Conservation (phyloP, 257 asterid genomes). For the Capsicum pubescens region DNA sequence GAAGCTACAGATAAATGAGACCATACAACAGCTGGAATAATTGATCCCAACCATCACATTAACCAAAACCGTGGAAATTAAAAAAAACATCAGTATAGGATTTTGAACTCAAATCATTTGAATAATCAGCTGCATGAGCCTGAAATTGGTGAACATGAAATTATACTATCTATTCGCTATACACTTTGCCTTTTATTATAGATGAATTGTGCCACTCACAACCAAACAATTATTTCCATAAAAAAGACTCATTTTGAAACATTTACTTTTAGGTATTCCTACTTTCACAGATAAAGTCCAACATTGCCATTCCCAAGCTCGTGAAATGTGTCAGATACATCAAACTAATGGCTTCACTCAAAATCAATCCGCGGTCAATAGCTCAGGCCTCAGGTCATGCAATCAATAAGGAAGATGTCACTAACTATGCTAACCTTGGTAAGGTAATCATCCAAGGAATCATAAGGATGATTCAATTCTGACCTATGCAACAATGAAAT, state of each 20-base stretch:
- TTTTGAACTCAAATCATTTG: conserved; percentile 1
- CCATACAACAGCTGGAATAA: background rate
- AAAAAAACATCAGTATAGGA: background rate
- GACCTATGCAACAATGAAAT: background rate
- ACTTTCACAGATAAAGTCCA: background rate
- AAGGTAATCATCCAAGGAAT: background rate
- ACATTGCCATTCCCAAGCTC: background rate
- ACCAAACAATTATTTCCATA: background rate
- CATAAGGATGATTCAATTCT: conserved; percentile 11
- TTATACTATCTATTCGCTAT: background rate
- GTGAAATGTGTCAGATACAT: background rate
- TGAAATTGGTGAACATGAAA: background rate
- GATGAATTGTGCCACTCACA: background rate
- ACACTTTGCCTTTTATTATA: background rate
- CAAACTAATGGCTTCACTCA: background rate
- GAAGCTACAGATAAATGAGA: background rate
- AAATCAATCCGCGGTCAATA: background rate
- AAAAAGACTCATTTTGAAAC: background rate
- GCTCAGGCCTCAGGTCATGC: background rate
- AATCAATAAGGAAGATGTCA: background rate
- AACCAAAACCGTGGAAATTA: background rate
- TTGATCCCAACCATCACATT: background rate
- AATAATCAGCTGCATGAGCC: conserved; percentile 2
- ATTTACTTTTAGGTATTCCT: background rate
- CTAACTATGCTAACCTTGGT: background rate